Base-by-base conservation (phyloP, 148 eudicot species). In the Camellia sinensis region DNA sequence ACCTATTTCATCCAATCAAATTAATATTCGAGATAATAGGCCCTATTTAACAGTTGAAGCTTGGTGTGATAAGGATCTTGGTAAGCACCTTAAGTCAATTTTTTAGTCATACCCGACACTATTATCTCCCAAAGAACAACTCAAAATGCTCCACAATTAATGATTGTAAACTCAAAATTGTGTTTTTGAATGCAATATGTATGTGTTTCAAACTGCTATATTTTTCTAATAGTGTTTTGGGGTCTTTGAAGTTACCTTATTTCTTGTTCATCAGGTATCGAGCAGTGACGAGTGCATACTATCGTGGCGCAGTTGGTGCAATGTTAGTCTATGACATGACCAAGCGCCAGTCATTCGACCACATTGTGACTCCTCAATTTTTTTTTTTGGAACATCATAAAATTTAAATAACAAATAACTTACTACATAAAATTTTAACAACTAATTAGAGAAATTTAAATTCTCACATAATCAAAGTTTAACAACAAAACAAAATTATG, bases 241-340 rank as follows among this genome's bases (percentile, higher is more conserved):
- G 17, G 12, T 44, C 45, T 29, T 19, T 21, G 13, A 45, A 5
- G 14, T 70, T 56, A 11, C 8, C 21, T 18, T 45, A 3, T 74
- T 67, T 67, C 3, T 78, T 17, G 10, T 19, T 59, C 81, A 22
- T 53, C 81, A 89, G 90, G 87, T 89, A 89, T 67, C 80, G 92
- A 54, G 92, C 92, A 46, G 92, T 89, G 69, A 89, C 92, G 22
- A 89, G 92, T 69, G 90, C 92, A 64, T 89, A 89, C 78, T 89
- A 89, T 76, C 80, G 90, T 21, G 92, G 92, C 3, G 92, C 92
- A 80, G 90, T 89, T 18, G 92, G 90, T 21, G 92, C 92, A 21
- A 88, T 89, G 92, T 73, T 89, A 53, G 92, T 89, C 0, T 89
- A 89, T 29, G 92, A 89, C 82, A 84, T 88, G 80, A 86, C 89